Conservation (phyloP, 208 protist species). For the Trichomonas tenax region DNA sequence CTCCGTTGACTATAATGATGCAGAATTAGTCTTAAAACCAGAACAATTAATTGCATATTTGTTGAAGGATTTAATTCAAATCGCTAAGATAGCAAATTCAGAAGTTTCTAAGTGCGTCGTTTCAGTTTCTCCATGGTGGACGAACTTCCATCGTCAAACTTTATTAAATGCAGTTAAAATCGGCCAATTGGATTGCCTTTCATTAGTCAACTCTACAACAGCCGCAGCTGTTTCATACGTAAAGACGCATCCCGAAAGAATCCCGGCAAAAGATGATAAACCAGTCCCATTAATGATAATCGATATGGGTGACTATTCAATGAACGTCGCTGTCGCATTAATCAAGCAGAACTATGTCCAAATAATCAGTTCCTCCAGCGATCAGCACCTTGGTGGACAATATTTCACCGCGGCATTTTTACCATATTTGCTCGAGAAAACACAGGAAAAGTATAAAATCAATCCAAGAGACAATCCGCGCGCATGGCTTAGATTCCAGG, state of each 20-base stretch:
- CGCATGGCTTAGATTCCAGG: slow-evolving; percentile 7
- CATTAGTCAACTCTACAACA: not conserved
- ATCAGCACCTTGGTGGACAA: slow-evolving; percentile 22
- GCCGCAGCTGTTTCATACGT: not conserved
- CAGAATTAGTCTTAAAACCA: not conserved
- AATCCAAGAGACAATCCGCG: slow-evolving; percentile 20
- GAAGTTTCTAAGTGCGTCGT: not conserved
- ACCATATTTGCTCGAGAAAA: slow-evolving; percentile 24
- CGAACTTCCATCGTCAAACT: not conserved
- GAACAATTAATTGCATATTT: slow-evolving; percentile 16
- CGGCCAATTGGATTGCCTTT: not conserved
- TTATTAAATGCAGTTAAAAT: not conserved
- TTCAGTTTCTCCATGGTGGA: not conserved
- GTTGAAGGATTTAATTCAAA: not conserved
- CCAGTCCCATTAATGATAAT: not conserved
- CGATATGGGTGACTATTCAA: not conserved
- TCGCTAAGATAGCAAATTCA: not conserved
- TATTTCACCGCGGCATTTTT: slow-evolving; percentile 18
- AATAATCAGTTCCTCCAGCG: not conserved
- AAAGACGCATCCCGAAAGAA: not conserved
- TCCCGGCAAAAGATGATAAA: not conserved
- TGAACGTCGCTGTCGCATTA: not conserved
- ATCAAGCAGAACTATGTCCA: slow-evolving; percentile 13
- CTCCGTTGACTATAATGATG: not conserved
- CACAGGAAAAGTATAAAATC: slow-evolving; percentile 20